Evolutionary conservation across 768 basidiomycete species (phyloP), one percentile per base, ranked within the genome.

Genomic region (Polyporus arcularius): DNA sequence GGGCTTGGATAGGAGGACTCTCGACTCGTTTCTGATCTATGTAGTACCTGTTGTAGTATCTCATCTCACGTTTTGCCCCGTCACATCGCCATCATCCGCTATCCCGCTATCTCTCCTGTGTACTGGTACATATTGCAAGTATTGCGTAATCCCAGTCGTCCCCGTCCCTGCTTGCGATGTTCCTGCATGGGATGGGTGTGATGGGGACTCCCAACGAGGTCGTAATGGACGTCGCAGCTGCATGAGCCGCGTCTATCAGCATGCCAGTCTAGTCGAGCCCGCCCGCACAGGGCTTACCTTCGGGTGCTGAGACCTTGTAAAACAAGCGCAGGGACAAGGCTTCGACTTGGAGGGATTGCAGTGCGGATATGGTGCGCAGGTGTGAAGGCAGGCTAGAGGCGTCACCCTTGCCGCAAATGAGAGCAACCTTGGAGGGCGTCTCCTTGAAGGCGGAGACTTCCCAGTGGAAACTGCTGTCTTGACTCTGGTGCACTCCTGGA

Each of bases 101-200:
- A 38, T 42, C 40, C 63, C 52, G 60, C 35, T 35, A 6, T 35
- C 35, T 35, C 7, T 6, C 35, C 35, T 35, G 35, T 18, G 46
- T 48, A 12, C 28, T 48, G 54, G 55, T 58, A 47, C 70, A 63
- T 63, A 83, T 61, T 54, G 85, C 76, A 68, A 81, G 82, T 58
- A 87, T 66, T 18, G 80, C 84, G 68, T 78, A 78, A 68, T 86
- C 82, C 85, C 86, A 89, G 55, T 79, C 63, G 58, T 82, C 76
- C 31, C 60, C 63, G 1, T 68, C 65, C 15, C 62, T 60, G 38
- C 79, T 81, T 4, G 83, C 76, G 47, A 89, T 81, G 47, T 66
- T 68, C 39, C 78, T 74, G 65, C 83, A 86, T 2, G 87, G 85
- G 52, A 89, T 76, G 26, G 71, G 67, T 11, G 83, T 85, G 11